These are phyloP conservation scores for Rhizopogon parksii DNA, from an alignment of 1,284 basidiomycete genomes.

Conservation along the genomic window DNA sequence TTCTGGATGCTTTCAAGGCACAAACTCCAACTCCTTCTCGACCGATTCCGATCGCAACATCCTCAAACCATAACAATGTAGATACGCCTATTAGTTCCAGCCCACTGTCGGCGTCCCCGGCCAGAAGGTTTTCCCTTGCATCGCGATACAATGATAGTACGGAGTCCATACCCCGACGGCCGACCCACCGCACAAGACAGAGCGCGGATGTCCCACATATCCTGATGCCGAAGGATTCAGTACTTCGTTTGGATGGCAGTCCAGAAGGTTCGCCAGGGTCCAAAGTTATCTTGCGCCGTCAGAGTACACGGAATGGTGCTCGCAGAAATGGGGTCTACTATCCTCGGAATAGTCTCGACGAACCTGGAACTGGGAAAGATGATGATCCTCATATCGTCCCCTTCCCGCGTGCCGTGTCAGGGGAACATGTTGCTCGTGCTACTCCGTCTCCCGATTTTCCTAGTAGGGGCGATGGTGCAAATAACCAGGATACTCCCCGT, in stretches of 20 bases:
- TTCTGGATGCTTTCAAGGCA: conserved; percentile 50
- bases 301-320: conserved; percentile 43
- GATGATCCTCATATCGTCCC: conserved; percentile 42
- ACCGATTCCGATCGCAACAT: conserved; percentile 27
- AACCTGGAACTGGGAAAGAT: conserved; percentile 25
- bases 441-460: conserved; percentile 30
- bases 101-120: conserved; percentile 45
- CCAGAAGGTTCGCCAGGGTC: conserved; percentile 42
- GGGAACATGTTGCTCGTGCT: conserved; percentile 34
- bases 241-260: conserved; percentile 48
- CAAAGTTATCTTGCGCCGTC: conserved; percentile 48
- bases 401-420: conserved; percentile 51
- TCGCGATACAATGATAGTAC: conserved; percentile 39
- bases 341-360: conserved; percentile 34
- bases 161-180: conserved; percentile 46
- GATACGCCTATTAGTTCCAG: conserved; percentile 24
- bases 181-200: conserved; percentile 57
- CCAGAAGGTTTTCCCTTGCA: conserved; percentile 49
- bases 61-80: conserved; percentile 13
- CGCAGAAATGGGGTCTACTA: conserved; percentile 46
- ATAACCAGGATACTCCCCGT: conserved; percentile 40
- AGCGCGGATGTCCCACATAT: conserved; percentile 41
- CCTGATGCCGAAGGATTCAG: conserved; percentile 52
- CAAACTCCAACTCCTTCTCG: conserved; percentile 25
- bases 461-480: conserved; percentile 12